phyloP scores from a whole-genome alignment of 768 basidiomycete genomes.

The Wakefieldia striispora region DNA sequence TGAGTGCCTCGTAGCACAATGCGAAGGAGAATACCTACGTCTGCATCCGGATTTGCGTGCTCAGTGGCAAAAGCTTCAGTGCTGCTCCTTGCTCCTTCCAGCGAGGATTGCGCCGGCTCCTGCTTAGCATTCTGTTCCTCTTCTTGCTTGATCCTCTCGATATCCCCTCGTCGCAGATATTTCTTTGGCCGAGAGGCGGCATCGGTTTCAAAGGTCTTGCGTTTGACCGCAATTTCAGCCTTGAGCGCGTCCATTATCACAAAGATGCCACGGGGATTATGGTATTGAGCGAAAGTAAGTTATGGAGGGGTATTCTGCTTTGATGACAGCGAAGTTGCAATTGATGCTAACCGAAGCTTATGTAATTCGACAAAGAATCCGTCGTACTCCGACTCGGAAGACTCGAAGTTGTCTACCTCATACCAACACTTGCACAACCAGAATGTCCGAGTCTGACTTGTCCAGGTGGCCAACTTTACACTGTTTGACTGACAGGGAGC shows the following conservation, averaged over 20 bases:
- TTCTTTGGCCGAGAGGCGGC: conserved; percentile 57
- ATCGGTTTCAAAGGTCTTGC: conserved; percentile 66
- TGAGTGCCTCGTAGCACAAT: conserved; percentile 29
- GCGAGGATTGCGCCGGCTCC: conserved; percentile 34
- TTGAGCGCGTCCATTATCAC: conserved; percentile 82
- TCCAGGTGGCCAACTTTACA: conserved; percentile 44
- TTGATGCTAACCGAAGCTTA: conserved; percentile 11
- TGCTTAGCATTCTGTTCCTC: conserved; percentile 36
- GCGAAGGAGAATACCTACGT: conserved; percentile 41
- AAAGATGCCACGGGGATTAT: background rate
- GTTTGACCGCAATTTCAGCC: conserved; percentile 84
- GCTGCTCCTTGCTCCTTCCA: conserved; percentile 19
- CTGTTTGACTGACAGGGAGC: conserved; percentile 1
- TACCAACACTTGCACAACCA: conserved; percentile 41
- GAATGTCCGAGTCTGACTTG: conserved; percentile 63
- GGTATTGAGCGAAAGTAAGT: background rate
- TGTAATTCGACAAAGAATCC: conserved; percentile 36
- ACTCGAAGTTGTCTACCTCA: conserved; percentile 28
- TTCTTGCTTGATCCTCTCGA: conserved; percentile 66
- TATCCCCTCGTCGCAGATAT: conserved; percentile 90
- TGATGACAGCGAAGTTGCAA: background rate
- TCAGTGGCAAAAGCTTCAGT: conserved; percentile 14
- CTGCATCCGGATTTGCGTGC: conserved; percentile 28
- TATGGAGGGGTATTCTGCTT: too few relatives aligned
- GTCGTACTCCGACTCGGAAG: conserved; percentile 24